Percentiles rank a stretch among this genome's conserved stretches.
Evolutionary conservation across 2,329 filamentous ascomycete genomes (phyloP).

Genomic region (Fusarium penzigii): DNA sequence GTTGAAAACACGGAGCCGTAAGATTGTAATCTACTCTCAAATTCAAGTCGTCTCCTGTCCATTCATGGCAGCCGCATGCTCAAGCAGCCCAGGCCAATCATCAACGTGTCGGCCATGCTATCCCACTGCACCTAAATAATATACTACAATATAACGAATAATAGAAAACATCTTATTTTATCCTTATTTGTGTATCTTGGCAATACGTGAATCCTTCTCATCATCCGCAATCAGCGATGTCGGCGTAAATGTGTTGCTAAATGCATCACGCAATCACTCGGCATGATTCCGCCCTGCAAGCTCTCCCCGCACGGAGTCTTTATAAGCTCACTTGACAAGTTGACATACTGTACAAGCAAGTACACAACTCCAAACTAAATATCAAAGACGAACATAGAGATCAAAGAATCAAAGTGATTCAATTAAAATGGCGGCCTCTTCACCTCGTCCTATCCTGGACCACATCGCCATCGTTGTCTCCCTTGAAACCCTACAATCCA

Average conservation of each 20-base stretch:
- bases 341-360: too few species aligned
- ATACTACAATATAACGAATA: too few species aligned
- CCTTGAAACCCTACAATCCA: constrained; percentile 44
- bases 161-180: too few species aligned
- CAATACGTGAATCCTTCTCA: neutral
- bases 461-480: constrained; percentile 67
- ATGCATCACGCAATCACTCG: neutral
- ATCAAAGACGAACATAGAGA: neutral
- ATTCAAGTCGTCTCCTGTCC: too few species aligned
- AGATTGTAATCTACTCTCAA: too few species aligned
- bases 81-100: too few species aligned
- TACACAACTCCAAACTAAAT: neutral
- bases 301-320: neutral
- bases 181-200: too few species aligned
- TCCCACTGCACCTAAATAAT: too few species aligned
- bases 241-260: neutral
- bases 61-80: too few species aligned
- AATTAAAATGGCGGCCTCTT: neutral
- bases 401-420: neutral
- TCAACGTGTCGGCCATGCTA: too few species aligned
- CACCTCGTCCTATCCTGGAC: constrained; percentile 47
- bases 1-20: too few species aligned
- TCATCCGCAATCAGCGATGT: neutral
- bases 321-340: neutral
- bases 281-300: neutral